A percentile compares a stretch with the other conserved stretches of the same genome.
Evolutionary conservation across 2,329 filamentous ascomycete species (phyloP).

Genomic region (Xylaria sp.): DNA sequence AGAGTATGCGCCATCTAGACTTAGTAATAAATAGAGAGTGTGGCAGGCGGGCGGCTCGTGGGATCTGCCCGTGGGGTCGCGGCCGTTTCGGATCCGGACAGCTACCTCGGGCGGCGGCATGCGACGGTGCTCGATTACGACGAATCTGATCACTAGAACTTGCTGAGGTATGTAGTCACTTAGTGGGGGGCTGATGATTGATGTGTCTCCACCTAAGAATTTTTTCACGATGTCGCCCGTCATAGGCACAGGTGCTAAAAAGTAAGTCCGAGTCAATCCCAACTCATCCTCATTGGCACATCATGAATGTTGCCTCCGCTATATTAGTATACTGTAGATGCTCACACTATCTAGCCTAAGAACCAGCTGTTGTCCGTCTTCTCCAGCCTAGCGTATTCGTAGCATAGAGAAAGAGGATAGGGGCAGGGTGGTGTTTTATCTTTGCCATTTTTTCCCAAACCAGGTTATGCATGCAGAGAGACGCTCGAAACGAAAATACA

Average conservation of each 20-base stretch:
- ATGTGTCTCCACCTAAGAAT: neutral
- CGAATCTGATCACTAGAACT: neutral
- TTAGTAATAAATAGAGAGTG: neutral
- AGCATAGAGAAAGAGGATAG: neutral
- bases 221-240: neutral
- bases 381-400: neutral
- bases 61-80: neutral
- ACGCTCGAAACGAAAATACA: neutral
- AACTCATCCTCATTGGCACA: neutral
- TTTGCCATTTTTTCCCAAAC: constrained; percentile 26
- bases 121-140: constrained; percentile 2
- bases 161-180: neutral
- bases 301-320: neutral
- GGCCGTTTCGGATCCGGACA: neutral
- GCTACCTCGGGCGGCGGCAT: neutral
- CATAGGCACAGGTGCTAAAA: neutral
- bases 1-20: neutral
- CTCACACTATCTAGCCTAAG: neutral
- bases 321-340: neutral
- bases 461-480: constrained; percentile 10
- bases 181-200: neutral
- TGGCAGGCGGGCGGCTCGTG: neutral
- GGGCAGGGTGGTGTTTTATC: neutral
- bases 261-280: neutral
- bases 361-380: neutral